A percentile compares a stretch with the other conserved stretches of the same genome.
phyloP scores from a whole-genome alignment of 192 early-diverging fungal species.

The Coemansia sp. region DNA sequence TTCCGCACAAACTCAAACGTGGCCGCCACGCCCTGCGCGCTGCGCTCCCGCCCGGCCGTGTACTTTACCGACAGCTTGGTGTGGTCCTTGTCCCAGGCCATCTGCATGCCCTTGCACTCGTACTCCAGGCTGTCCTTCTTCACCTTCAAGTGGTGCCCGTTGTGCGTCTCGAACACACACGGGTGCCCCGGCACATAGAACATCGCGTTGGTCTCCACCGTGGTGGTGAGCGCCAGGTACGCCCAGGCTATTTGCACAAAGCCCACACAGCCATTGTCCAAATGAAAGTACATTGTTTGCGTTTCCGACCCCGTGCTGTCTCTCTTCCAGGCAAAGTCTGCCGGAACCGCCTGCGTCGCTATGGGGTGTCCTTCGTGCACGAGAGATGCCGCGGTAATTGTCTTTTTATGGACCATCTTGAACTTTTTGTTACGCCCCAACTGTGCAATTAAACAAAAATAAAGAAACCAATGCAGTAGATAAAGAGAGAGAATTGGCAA shows the following conservation, averaged over 20 bases:
- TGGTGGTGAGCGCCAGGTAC: conserved; percentile 68
- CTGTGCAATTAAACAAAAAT: not conserved
- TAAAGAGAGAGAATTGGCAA: no score
- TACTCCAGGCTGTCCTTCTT: conserved; percentile 72
- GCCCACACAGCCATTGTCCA: conserved; percentile 69
- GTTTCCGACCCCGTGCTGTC: conserved; percentile 81
- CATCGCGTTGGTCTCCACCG: conserved; percentile 71
- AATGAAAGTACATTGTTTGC: conserved; percentile 81
- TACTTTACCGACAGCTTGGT: conserved; percentile 41
- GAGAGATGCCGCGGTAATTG: conserved; percentile 48
- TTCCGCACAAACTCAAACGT: conserved; percentile 67
- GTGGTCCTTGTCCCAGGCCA: conserved; percentile 57
- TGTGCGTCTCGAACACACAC: conserved; percentile 68
- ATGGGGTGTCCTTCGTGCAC: conserved; percentile 50
- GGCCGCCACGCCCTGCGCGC: conserved; percentile 62
- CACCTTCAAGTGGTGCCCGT: conserved; percentile 68
- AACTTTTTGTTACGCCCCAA: conserved; percentile 11
- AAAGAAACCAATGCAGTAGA: no score
- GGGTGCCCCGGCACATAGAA: conserved; percentile 66
- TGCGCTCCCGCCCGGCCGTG: conserved; percentile 52
- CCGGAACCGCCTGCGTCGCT: conserved; percentile 50
- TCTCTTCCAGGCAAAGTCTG: conserved; percentile 71
- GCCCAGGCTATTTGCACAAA: conserved; percentile 92
- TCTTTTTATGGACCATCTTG: conserved; percentile 48
- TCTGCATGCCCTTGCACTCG: conserved; percentile 70